phyloP scores from a whole-genome alignment of 1,284 basidiomycete genomes.

The Macrocystidia cucumis region DNA sequence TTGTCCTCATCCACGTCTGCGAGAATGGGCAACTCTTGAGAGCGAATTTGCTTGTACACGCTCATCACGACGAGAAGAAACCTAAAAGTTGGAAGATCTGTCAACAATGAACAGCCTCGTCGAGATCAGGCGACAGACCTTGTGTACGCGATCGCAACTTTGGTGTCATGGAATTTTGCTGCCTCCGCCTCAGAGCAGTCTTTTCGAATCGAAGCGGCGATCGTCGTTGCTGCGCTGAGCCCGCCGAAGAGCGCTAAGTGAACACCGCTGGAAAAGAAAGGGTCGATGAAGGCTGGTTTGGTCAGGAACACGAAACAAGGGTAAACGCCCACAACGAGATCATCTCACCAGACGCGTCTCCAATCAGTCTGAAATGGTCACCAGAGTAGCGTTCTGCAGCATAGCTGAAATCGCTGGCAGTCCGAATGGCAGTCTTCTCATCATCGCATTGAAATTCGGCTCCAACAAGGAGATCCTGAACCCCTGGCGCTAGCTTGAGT shows the following conservation, averaged over 20 bases:
- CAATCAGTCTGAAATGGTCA: constrained; percentile 40
- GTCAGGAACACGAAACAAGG: not conserved
- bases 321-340: constrained; percentile 5
- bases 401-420: constrained; percentile 52
- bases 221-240: constrained; percentile 45
- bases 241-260: constrained; percentile 54
- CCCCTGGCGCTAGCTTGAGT: constrained; percentile 36
- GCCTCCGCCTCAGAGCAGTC: constrained; percentile 42
- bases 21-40: constrained; percentile 40
- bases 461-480: constrained; percentile 32
- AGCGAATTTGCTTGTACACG: constrained; percentile 54
- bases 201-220: constrained; percentile 43
- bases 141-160: constrained; percentile 48
- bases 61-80: constrained; percentile 33
- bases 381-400: constrained; percentile 43
- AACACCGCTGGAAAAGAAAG: constrained; percentile 43
- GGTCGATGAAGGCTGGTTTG: constrained; percentile 50
- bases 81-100: too few species aligned
- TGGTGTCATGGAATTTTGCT: constrained; percentile 37
- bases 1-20: constrained; percentile 46
- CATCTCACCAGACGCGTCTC: constrained; percentile 55
- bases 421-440: constrained; percentile 25
- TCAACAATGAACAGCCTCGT: too few species aligned
- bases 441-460: constrained; percentile 29
- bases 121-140: too few species aligned